Conservation (phyloP, 352 stramenopile species). For the Globisporangium alternatum region DNA sequence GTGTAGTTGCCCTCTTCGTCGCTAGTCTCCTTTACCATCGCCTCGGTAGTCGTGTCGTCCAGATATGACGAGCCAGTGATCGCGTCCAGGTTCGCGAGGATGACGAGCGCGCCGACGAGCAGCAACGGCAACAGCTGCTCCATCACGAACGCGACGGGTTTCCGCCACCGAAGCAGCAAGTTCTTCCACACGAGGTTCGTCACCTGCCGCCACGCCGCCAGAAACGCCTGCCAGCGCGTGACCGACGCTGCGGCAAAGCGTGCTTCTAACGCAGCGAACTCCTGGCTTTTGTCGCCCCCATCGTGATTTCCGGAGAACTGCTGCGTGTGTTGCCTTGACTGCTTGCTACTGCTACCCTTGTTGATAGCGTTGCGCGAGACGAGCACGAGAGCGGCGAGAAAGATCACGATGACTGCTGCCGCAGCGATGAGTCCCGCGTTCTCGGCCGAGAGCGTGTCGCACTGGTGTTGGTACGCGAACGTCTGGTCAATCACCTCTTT, state of each 20-base stretch:
- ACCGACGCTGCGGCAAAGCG: constrained; percentile 16
- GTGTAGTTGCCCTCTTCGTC: constrained; percentile 1
- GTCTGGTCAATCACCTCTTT: constrained; percentile 9
- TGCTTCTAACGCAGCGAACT: constrained; percentile 11
- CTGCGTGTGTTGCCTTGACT: neutral
- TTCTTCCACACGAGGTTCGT: constrained; percentile 46
- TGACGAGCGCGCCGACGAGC: constrained; percentile 29
- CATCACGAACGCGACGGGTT: constrained; percentile 26
- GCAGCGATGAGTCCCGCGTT: constrained; percentile 5
- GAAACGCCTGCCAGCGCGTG: constrained; percentile 8
- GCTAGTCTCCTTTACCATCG: constrained; percentile 8
- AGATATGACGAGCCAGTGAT: constrained; percentile 18
- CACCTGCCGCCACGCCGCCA: constrained; percentile 23
- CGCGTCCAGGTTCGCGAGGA: constrained; percentile 35
- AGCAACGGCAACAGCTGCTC: constrained; percentile 39
- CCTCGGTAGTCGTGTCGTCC: neutral
- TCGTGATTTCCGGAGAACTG: neutral
- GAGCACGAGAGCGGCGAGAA: neutral
- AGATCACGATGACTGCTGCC: neutral
- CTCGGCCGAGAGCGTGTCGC: constrained; percentile 1
- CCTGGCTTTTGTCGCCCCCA: neutral
- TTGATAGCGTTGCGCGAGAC: neutral
- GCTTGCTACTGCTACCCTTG: neutral
- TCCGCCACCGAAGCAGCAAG: constrained; percentile 25
- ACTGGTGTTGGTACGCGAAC: constrained; percentile 11